Conservation (phyloP, 1,284 basidiomycete species). For the Grifola frondosa region DNA sequence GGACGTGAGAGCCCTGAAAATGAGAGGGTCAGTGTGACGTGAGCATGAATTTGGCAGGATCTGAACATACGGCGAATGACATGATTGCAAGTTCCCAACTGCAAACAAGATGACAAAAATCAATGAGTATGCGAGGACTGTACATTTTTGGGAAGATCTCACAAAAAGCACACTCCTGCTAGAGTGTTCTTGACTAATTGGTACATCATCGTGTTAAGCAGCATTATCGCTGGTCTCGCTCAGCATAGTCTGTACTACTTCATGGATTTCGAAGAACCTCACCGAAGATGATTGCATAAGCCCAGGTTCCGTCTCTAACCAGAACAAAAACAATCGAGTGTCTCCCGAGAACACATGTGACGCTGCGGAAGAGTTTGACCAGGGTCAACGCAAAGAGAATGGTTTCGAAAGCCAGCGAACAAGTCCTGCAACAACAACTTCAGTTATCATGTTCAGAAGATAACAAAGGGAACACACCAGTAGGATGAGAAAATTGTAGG, state of each 20-base stretch:
- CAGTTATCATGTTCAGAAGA: too few relatives aligned
- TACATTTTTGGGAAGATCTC: neutral
- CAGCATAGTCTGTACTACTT: neutral
- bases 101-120: neutral
- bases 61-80: conserved; percentile 17
- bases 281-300: conserved; percentile 13
- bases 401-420: conserved; percentile 16
- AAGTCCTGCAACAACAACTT: too few relatives aligned
- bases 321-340: conserved; percentile 7
- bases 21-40: neutral
- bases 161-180: conserved; percentile 12
- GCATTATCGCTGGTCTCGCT: conserved; percentile 8
- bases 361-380: conserved; percentile 2
- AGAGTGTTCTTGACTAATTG: conserved; percentile 3
- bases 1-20: conserved; percentile 11
- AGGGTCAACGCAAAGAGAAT: conserved; percentile 11
- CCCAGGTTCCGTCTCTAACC: conserved; percentile 14
- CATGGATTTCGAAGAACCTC: neutral
- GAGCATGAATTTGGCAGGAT: neutral
- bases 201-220: conserved; percentile 12
- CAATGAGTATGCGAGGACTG: neutral
- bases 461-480: too few relatives aligned
- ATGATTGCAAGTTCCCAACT: conserved; percentile 16
- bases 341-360: neutral
- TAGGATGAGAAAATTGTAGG: conserved; percentile 11